Percentiles rank a stretch among this genome's conserved stretches.
Conservation (phyloP, 805 yeast species). For the Candida insectorum region DNA sequence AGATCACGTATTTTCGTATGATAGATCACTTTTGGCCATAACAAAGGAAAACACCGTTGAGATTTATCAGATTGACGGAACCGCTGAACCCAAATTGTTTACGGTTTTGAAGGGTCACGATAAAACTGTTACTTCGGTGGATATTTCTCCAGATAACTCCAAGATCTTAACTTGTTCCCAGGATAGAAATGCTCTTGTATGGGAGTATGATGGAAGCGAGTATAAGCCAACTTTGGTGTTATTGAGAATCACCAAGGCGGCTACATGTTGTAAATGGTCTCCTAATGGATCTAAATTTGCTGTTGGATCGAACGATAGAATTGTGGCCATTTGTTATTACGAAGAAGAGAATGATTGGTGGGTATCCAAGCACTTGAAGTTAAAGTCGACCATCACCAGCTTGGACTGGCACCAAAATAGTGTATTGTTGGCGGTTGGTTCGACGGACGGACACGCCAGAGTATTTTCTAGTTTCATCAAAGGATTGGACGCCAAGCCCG, state of each 20-base stretch:
- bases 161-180: constrained; percentile 95
- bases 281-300: constrained; percentile 95
- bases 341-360: constrained; percentile 99
- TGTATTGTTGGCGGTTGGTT: constrained; percentile 83
- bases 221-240: constrained; percentile 88
- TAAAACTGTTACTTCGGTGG: constrained; percentile 91
- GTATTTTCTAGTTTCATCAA: constrained; percentile 68
- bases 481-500: constrained; percentile 82
- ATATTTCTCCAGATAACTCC: constrained; percentile 75
- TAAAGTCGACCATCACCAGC: constrained; percentile 78
- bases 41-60: constrained; percentile 77
- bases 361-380: constrained; percentile 95
- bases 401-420: constrained; percentile 93
- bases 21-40: constrained; percentile 64
- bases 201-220: constrained; percentile 68
- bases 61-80: constrained; percentile 56
- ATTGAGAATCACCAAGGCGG: constrained; percentile 90
- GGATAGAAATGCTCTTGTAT: constrained; percentile 95
- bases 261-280: constrained; percentile 92
- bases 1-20: constrained; percentile 84
- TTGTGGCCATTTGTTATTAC: constrained; percentile 92
- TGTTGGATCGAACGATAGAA: constrained; percentile 93
- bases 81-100: constrained; percentile 52
- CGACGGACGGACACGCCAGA: constrained; percentile 44
- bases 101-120: constrained; percentile 81